Percentiles rank a stretch among this genome's conserved stretches.
phyloP scores from a whole-genome alignment of 2,329 filamentous ascomycete species.

The Nemania serpens region DNA sequence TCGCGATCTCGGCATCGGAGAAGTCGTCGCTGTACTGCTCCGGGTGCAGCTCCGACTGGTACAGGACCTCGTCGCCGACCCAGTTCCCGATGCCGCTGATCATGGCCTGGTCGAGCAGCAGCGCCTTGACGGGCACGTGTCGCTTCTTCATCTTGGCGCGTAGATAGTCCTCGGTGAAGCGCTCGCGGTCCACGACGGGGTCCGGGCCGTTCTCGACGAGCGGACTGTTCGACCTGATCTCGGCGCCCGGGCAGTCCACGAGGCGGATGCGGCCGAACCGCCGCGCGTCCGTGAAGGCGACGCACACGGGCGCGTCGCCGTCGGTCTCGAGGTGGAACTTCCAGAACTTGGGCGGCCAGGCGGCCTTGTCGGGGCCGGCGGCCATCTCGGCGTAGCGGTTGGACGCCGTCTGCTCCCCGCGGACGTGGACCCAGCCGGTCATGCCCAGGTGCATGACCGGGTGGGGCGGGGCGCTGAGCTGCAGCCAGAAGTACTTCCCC shows the following conservation, averaged over 20 bases:
- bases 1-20: constrained; percentile 69
- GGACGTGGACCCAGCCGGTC: constrained; percentile 88
- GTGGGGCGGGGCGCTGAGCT: constrained; percentile 79
- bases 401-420: constrained; percentile 75
- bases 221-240: constrained; percentile 77
- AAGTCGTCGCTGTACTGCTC: constrained; percentile 92
- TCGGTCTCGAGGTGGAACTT: constrained; percentile 79
- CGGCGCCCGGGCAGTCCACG: constrained; percentile 75
- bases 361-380: constrained; percentile 60
- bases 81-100: constrained; percentile 96
- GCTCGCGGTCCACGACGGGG: constrained; percentile 79
- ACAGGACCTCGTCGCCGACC: constrained; percentile 94
- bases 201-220: constrained; percentile 93
- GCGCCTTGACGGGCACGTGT: constrained; percentile 84
- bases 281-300: constrained; percentile 84
- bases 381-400: constrained; percentile 80
- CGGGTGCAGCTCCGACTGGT: constrained; percentile 85
- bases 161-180: constrained; percentile 78
- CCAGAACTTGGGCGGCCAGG: constrained; percentile 89
- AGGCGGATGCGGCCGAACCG: constrained; percentile 80
- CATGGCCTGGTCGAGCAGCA: constrained; percentile 84
- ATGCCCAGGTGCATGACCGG: constrained; percentile 87
- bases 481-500: constrained; percentile 94
- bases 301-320: constrained; percentile 43
- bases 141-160: constrained; percentile 71